Evolutionary conservation across 257 asterid genomes (phyloP).

Genomic region (Lithospermum erythrorhizon): DNA sequence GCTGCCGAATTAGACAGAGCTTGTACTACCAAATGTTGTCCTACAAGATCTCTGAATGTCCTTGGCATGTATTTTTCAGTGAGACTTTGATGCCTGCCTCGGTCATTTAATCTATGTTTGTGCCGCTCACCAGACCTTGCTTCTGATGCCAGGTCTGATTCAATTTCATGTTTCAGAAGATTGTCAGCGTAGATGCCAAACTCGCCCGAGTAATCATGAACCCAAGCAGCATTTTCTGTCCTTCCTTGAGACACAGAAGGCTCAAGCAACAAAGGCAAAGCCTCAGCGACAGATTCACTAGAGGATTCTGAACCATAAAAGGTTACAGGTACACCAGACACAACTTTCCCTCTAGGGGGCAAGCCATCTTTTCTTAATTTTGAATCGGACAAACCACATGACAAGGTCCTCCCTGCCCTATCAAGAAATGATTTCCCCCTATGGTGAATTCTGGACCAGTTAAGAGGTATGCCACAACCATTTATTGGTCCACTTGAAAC

Average conservation of each 20-base stretch:
- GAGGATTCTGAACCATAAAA: constrained; percentile 60
- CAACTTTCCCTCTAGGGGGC: constrained; percentile 21
- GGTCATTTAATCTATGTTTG: constrained; percentile 26
- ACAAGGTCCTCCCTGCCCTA: constrained; percentile 80
- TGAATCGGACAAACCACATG: constrained; percentile 83
- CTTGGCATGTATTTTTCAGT: constrained; percentile 80
- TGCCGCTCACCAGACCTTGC: constrained; percentile 52
- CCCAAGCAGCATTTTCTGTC: constrained; percentile 55
- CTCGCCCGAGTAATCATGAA: constrained; percentile 78
- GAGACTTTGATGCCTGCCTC: constrained; percentile 60
- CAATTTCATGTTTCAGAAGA: constrained; percentile 52
- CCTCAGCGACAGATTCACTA: constrained; percentile 59
- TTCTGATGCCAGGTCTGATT: constrained; percentile 77
- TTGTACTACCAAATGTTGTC: constrained; percentile 76
- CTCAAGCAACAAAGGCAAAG: constrained; percentile 69
- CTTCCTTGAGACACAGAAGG: constrained; percentile 68
- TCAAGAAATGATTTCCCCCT: constrained; percentile 85
- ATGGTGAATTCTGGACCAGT: constrained; percentile 87
- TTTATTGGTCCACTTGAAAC: constrained; percentile 41
- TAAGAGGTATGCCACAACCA: constrained; percentile 94
- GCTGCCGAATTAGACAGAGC: constrained; percentile 81
- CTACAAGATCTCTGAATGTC: constrained; percentile 69
- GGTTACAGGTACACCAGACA: constrained; percentile 38
- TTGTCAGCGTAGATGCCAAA: constrained; percentile 70
- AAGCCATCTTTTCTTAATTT: constrained; percentile 44